Evolutionary conservation across 768 basidiomycete species (phyloP).

Genomic region (Lactarius pseudohatsudake): DNA sequence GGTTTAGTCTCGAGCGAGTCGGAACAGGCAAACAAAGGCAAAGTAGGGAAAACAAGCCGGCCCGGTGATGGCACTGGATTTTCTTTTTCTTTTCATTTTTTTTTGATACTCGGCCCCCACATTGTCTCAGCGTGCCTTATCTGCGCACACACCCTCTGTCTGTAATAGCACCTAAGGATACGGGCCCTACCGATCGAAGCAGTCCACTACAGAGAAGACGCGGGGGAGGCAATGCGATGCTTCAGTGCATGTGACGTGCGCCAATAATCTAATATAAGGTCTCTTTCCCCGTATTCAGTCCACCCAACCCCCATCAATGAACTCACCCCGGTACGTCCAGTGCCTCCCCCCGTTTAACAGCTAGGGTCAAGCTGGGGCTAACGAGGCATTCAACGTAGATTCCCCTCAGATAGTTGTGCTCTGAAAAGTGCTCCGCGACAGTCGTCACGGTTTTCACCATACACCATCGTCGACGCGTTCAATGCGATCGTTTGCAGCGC

Average conservation of each 20-base stretch:
- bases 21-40: neutral
- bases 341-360: neutral
- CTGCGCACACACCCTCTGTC: neutral
- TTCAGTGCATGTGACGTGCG: constrained; percentile 22
- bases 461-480: constrained; percentile 1
- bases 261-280: constrained; percentile 15
- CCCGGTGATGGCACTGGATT: neutral
- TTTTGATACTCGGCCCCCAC: neutral
- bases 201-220: neutral
- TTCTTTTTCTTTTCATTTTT: neutral
- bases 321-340: constrained; percentile 12
- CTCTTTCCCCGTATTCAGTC: neutral
- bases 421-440: neutral
- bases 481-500: constrained; percentile 13
- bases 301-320: constrained; percentile 7
- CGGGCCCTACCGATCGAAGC: neutral
- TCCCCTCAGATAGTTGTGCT: neutral
- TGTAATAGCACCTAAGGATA: neutral
- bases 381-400: neutral
- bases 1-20: too few relatives aligned
- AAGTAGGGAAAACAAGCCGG: neutral
- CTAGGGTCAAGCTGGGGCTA: neutral
- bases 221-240: constrained; percentile 5
- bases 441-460: neutral
- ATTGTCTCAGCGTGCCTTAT: neutral